Base-by-base conservation (phyloP, 2,329 filamentous ascomycete genomes). In the Daldinia sp. region DNA sequence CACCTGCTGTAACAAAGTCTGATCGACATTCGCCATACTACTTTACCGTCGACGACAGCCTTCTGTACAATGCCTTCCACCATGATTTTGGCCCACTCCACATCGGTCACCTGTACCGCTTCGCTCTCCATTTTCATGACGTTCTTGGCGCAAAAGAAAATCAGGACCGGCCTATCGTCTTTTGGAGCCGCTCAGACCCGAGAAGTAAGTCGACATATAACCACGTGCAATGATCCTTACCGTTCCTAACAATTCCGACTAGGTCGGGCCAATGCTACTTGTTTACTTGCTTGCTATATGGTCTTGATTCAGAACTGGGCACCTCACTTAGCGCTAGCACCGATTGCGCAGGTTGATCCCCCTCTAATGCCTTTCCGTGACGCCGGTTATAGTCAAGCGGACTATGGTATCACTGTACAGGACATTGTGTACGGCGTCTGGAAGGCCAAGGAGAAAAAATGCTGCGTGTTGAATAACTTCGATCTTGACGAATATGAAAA, bases 291-390 rank as follows among this genome's bases (percentile, higher is more conserved):
- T 56, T 97, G 93, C 81, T 99, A 99, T 81, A 98, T 99, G 94
- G 94, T 99, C 41, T 81, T 99, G 68, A 97, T 99, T 71, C 95
- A 99, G 80, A 92, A 92, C 39, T 99, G 95, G 95, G 92, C 95
- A 47, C 95, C 95, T 53, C 95, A 99, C 81, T 83, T 98, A 72
- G 95, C 95, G 30, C 86, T 99, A 39, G 94, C 94, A 10, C 95
- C 95, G 11, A 96, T 99, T 74, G 93, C 95, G 5, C 95, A 99
- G 80, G 91, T 96, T 73, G 95, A 99, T 75, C 95, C 95, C 43
- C 95, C 95, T 21, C 86, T 97, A 82, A 99, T 99, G 95, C 95
- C 95, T 9, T 99, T 99, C 85, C 89, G 95, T 66, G 95, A 99
- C 77, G 95, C 95, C 61, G 95, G 95, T 56, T 99, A 99, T 83